A percentile compares a stretch with the other conserved stretches of the same genome.
Conservation (phyloP, 495 filamentous ascomycete genomes). For the Apodospora peruviana region DNA sequence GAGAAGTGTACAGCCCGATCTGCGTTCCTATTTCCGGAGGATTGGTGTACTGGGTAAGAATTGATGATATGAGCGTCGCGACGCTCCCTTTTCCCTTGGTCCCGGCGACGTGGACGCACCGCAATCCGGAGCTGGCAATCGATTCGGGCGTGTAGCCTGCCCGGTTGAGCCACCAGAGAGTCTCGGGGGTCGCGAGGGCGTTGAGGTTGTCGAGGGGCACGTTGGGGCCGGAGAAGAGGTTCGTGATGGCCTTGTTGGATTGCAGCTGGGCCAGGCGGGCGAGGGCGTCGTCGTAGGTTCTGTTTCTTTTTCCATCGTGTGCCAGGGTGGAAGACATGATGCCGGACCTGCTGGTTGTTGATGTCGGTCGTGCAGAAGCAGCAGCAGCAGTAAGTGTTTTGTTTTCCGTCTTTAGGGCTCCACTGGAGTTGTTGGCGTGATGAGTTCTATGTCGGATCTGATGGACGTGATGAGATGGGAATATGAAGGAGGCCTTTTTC, state of each 20-base stretch:
- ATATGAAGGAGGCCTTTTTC: too few species aligned
- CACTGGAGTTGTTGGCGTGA: too few species aligned
- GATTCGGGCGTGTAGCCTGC: constrained; percentile 57
- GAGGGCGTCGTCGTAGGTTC: constrained; percentile 36
- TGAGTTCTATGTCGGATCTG: too few species aligned
- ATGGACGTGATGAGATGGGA: too few species aligned
- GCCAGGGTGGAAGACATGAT: too few species aligned
- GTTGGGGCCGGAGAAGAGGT: constrained; percentile 20
- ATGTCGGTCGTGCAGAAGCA: too few species aligned
- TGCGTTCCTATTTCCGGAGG: background rate
- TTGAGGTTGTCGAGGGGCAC: constrained; percentile 51
- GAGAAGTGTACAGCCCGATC: constrained; percentile 63
- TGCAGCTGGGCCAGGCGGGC: constrained; percentile 62
- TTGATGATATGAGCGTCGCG: constrained; percentile 38
- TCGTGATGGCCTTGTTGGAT: constrained; percentile 59
- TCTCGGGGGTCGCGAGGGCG: constrained; percentile 74
- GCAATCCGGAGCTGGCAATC: constrained; percentile 23
- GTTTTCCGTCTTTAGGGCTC: too few species aligned
- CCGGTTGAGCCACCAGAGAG: constrained; percentile 69
- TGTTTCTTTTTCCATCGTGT: constrained; percentile 43
- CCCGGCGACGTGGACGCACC: constrained; percentile 54
- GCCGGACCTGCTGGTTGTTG: too few species aligned
- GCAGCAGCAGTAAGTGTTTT: too few species aligned
- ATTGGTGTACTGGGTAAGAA: constrained; percentile 33
- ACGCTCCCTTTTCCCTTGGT: constrained; percentile 60